Percentiles rank a stretch among this genome's conserved stretches.
Conservation (phyloP, 1,284 basidiomycete genomes). For the Cystobasidium pallidum region DNA sequence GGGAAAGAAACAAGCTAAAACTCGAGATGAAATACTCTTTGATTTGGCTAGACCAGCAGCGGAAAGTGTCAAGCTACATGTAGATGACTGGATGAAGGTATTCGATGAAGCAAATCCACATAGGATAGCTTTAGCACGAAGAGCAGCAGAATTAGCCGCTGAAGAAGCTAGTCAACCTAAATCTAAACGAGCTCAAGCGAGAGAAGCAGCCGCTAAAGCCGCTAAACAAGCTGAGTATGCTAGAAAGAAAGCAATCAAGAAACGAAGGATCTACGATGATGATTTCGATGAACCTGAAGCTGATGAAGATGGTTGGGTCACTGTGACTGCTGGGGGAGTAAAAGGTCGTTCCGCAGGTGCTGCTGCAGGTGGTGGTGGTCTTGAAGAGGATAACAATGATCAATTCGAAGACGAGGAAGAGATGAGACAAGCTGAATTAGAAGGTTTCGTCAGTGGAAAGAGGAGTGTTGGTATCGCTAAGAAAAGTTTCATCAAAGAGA, state of each 20-base stretch:
- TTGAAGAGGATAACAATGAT: no score
- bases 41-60: slow-evolving; percentile 29
- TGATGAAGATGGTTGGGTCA: slow-evolving; percentile 41
- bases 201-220: slow-evolving; percentile 33
- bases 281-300: slow-evolving; percentile 38
- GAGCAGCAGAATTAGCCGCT: slow-evolving; percentile 3
- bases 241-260: slow-evolving; percentile 36
- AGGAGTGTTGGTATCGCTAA: slow-evolving; percentile 31
- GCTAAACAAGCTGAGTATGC: slow-evolving; percentile 18
- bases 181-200: slow-evolving; percentile 31
- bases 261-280: slow-evolving; percentile 39
- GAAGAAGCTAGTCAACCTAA: slow-evolving; percentile 27
- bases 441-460: slow-evolving; percentile 41
- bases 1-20: background rate
- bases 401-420: slow-evolving; percentile 43
- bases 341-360: slow-evolving; percentile 29
- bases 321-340: slow-evolving; percentile 31
- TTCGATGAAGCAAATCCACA: slow-evolving; percentile 27
- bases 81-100: slow-evolving; percentile 43
- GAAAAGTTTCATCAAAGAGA: slow-evolving; percentile 25
- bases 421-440: slow-evolving; percentile 26
- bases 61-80: slow-evolving; percentile 37
- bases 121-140: slow-evolving; percentile 4
- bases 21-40: slow-evolving; percentile 37
- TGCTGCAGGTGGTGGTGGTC: slow-evolving; percentile 19